These are phyloP conservation scores for Cajanus cajan DNA, from an alignment of 306 rosid genomes.

Conservation along the genomic window DNA sequence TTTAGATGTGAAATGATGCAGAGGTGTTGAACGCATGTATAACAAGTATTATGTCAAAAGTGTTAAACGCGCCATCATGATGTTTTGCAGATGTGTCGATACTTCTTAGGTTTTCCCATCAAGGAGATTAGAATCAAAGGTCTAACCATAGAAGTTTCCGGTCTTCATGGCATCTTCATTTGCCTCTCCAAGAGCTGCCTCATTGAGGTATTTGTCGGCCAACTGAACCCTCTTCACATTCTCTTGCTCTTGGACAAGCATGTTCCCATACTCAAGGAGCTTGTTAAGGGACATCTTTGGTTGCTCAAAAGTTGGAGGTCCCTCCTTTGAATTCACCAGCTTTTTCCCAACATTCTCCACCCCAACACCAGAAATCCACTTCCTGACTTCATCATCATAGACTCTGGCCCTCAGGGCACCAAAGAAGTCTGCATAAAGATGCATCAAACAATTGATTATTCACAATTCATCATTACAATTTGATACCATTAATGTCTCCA, in stretches of 20 bases:
- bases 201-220: slow-evolving; percentile 63
- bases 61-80: no score
- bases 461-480: neutral
- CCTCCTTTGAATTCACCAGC: slow-evolving; percentile 78
- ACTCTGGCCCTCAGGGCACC: slow-evolving; percentile 80
- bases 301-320: slow-evolving; percentile 65
- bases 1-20: no score
- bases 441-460: neutral
- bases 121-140: slow-evolving; percentile 32
- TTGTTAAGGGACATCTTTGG: slow-evolving; percentile 51
- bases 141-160: slow-evolving; percentile 61
- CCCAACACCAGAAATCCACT: slow-evolving; percentile 57
- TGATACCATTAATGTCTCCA: neutral
- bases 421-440: slow-evolving; percentile 54
- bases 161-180: slow-evolving; percentile 55
- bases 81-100: no score
- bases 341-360: slow-evolving; percentile 55
- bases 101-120: slow-evolving; percentile 20
- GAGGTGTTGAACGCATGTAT: no score
- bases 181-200: slow-evolving; percentile 77
- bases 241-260: slow-evolving; percentile 74
- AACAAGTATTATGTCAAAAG: no score
- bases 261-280: slow-evolving; percentile 65
- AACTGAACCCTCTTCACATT: slow-evolving; percentile 79
- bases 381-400: slow-evolving; percentile 74